A percentile compares a stretch with the other conserved stretches of the same genome.
phyloP scores from a whole-genome alignment of 306 rosid genomes.

The Echinosophora koreensis region DNA sequence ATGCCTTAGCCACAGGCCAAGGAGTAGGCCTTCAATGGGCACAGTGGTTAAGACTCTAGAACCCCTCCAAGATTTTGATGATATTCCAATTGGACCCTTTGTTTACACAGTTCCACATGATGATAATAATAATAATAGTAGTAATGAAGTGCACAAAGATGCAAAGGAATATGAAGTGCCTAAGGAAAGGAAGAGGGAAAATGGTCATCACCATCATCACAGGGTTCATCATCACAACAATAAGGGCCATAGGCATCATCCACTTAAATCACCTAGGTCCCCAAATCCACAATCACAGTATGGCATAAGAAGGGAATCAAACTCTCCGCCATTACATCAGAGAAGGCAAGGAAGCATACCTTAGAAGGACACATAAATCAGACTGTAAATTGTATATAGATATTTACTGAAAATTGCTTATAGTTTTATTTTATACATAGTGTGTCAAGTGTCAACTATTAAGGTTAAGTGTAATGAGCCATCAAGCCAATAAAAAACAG shows the following conservation, averaged over 20 bases:
- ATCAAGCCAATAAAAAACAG: slow-evolving; percentile 13
- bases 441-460: background rate
- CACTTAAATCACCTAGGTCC: slow-evolving; percentile 55
- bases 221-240: slow-evolving; percentile 39
- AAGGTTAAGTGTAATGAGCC: slow-evolving; percentile 23
- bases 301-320: slow-evolving; percentile 42
- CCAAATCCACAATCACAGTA: slow-evolving; percentile 49
- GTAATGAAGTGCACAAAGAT: slow-evolving; percentile 21
- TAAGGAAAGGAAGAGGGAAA: slow-evolving; percentile 49
- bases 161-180: slow-evolving; percentile 46
- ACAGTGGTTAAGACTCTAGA: slow-evolving; percentile 71
- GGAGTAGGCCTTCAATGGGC: slow-evolving; percentile 76
- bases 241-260: slow-evolving; percentile 44
- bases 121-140: background rate
- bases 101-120: slow-evolving; percentile 69
- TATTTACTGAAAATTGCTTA: slow-evolving; percentile 34
- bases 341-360: slow-evolving; percentile 42
- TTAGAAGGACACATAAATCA: slow-evolving; percentile 4
- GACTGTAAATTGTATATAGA: slow-evolving; percentile 50
- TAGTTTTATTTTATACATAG: slow-evolving; percentile 15
- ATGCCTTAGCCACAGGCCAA: slow-evolving; percentile 84
- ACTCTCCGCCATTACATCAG: slow-evolving; percentile 54
- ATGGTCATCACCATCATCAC: slow-evolving; percentile 30
- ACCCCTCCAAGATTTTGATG: slow-evolving; percentile 78
- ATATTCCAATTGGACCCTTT: slow-evolving; percentile 70